Conservation (phyloP, 2,329 filamentous ascomycete species). For the Scedosporium dehoogii region DNA sequence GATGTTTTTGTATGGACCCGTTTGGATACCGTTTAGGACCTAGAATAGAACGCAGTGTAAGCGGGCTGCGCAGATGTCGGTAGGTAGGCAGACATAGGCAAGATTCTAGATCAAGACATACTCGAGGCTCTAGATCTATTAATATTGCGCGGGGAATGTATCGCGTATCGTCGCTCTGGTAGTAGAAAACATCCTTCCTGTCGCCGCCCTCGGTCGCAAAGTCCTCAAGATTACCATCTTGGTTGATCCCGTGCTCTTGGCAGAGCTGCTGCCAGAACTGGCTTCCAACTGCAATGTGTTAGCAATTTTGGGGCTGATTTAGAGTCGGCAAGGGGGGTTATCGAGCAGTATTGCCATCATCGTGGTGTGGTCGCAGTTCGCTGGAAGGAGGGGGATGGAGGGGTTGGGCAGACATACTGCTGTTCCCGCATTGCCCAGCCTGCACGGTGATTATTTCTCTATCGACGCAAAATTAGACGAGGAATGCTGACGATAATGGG, state of each 20-base stretch:
- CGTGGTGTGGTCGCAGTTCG: background rate
- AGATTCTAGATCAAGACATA: slow-evolving; percentile 24
- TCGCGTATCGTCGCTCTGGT: slow-evolving; percentile 96
- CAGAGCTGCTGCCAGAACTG: slow-evolving; percentile 99
- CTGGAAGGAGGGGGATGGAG: slow-evolving; percentile 3
- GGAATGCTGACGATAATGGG: background rate
- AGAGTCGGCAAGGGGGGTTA: background rate
- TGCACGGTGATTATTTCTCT: slow-evolving; percentile 99
- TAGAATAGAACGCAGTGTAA: slow-evolving; percentile 46
- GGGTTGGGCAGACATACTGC: slow-evolving; percentile 57
- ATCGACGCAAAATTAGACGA: slow-evolving; percentile 7
- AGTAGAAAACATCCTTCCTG: slow-evolving; percentile 98
- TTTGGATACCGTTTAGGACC: slow-evolving; percentile 89
- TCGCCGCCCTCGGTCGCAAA: slow-evolving; percentile 97
- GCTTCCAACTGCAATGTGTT: slow-evolving; percentile 69
- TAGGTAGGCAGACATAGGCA: background rate
- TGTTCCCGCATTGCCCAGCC: slow-evolving; percentile 98
- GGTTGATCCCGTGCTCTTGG: slow-evolving; percentile 94
- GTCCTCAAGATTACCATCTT: slow-evolving; percentile 93
- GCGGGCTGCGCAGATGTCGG: background rate
- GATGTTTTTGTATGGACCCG: slow-evolving; percentile 91
- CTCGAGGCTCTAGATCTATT: slow-evolving; percentile 87
- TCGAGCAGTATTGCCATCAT: background rate
- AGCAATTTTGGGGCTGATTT: background rate
- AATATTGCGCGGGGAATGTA: slow-evolving; percentile 96